These are phyloP conservation scores for Arthrobotrys musiformis DNA, from an alignment of 2,329 filamentous ascomycete genomes.

Conservation along the genomic window DNA sequence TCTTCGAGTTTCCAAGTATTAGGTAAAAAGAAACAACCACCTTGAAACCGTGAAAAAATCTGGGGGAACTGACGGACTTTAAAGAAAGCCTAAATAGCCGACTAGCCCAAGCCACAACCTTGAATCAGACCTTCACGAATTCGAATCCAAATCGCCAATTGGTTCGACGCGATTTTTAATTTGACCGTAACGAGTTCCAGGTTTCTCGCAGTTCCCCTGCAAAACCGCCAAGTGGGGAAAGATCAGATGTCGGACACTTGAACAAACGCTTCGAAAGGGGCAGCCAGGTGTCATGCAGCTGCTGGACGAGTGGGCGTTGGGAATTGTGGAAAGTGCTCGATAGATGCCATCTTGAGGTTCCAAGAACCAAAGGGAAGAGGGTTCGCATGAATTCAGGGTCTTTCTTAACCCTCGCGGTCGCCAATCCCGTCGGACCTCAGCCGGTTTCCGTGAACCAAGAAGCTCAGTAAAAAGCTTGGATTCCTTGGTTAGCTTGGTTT, in stretches of 20 bases:
- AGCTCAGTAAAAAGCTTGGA: slow-evolving; percentile 37
- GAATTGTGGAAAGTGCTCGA: background rate
- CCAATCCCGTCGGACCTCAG: background rate
- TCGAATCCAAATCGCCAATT: slow-evolving; percentile 23
- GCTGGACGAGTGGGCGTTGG: background rate
- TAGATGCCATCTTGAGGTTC: background rate
- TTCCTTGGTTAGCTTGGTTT: slow-evolving; percentile 22
- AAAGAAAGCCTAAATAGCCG: background rate
- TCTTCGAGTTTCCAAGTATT: background rate
- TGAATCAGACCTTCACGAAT: slow-evolving; percentile 9
- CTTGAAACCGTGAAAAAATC: background rate
- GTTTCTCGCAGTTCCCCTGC: slow-evolving; percentile 20
- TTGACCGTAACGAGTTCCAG: slow-evolving; percentile 25
- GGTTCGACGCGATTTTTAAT: slow-evolving; percentile 32
- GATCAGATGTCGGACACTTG: slow-evolving; percentile 1
- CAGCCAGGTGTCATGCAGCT: slow-evolving; percentile 8
- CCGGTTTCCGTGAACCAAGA: slow-evolving; percentile 12
- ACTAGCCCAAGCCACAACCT: slow-evolving; percentile 10
- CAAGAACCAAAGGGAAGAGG: background rate
- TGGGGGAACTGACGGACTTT: background rate
- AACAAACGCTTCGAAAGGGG: slow-evolving; percentile 22
- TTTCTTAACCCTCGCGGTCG: background rate
- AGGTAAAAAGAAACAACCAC: background rate
- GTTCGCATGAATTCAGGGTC: slow-evolving; percentile 13
- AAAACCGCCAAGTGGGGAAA: slow-evolving; percentile 29